Conservation (phyloP, 768 basidiomycete genomes). For the Boletus vermiculosoides region DNA sequence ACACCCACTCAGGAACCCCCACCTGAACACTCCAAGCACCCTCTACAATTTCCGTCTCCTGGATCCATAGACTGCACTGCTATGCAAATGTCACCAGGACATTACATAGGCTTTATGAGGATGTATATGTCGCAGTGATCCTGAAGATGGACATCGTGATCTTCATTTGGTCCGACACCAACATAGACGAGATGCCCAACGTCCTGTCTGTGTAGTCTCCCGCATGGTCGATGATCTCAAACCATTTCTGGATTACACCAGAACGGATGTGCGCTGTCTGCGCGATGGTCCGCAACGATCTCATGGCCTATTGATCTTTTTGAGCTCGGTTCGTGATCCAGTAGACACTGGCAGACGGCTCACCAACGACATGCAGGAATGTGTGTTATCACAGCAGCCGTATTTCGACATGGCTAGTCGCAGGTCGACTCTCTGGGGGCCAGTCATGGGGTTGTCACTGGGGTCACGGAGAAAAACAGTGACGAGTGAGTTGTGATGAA, state of each 20-base stretch:
- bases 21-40: not conserved
- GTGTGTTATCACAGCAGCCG: conserved; percentile 11
- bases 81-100: not conserved
- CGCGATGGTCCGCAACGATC: conserved; percentile 82
- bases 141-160: not conserved
- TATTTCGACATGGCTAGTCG: not conserved
- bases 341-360: not conserved
- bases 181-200: not conserved
- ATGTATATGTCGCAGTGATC: not conserved
- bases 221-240: conserved; percentile 49
- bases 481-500: conserved; percentile 6
- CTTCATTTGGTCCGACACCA: not conserved
- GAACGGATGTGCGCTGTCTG: conserved; percentile 76
- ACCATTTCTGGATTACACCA: conserved; percentile 56
- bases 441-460: not conserved
- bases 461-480: not conserved
- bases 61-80: not conserved
- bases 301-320: conserved; percentile 59
- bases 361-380: conserved; percentile 35
- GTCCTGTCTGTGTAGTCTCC: conserved; percentile 26
- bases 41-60: not conserved
- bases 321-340: not conserved
- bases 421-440: not conserved
- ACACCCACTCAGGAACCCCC: not conserved
- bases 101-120: not conserved